These are phyloP conservation scores for Thuja plicata DNA, from an alignment of 83 land plant species.

Conservation along the genomic window DNA sequence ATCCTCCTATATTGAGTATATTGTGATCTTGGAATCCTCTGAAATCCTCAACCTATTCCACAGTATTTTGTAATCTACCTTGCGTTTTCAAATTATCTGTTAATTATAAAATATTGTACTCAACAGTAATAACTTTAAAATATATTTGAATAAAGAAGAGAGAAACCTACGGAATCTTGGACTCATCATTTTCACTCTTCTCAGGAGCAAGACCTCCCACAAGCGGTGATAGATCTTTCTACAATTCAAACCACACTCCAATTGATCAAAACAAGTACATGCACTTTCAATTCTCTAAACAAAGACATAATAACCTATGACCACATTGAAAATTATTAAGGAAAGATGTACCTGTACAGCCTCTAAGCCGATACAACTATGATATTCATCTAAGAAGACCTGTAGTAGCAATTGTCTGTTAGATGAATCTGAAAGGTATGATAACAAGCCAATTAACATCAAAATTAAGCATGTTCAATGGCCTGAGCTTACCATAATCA, in stretches of 20 bases:
- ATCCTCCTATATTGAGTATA: background rate
- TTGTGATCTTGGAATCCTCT: background rate
- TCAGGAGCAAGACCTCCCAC: constrained; percentile 75
- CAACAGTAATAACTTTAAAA: background rate
- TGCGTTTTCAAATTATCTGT: background rate
- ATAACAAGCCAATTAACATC: background rate
- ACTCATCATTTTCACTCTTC: constrained; percentile 29
- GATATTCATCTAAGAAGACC: constrained; percentile 73
- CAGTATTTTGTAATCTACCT: background rate
- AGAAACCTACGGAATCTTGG: constrained; percentile 71
- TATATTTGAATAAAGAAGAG: background rate
- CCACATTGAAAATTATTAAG: background rate
- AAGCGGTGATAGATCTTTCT: constrained; percentile 92
- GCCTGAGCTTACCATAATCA: constrained; percentile 70
- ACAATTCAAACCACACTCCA: constrained; percentile 19
- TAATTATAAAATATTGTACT: background rate
- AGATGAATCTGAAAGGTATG: background rate
- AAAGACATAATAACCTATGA: background rate
- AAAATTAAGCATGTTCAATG: background rate
- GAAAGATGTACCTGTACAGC: constrained; percentile 64
- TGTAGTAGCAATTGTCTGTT: constrained; percentile 17
- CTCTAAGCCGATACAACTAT: constrained; percentile 45
- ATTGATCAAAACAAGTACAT: constrained; percentile 5
- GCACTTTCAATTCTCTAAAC: background rate
- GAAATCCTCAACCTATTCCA: background rate